These are phyloP conservation scores for Paraconiothyrium brasiliense DNA, from an alignment of 2,329 filamentous ascomycete genomes.

Conservation along the genomic window DNA sequence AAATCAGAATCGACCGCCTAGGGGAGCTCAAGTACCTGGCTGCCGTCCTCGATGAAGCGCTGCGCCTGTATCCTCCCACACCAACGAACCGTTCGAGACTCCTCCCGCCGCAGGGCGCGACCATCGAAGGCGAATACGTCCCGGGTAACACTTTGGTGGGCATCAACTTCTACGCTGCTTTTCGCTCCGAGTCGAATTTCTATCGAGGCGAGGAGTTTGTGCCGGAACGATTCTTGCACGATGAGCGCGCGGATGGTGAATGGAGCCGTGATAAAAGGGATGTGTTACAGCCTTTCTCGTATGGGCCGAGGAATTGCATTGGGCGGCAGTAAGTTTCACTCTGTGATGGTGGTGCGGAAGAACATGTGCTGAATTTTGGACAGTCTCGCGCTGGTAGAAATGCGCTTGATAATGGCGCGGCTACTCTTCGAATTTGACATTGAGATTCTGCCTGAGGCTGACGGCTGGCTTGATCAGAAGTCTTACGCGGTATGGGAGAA, in stretches of 20 bases:
- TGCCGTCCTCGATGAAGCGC: constrained; percentile 53
- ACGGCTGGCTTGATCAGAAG: neutral
- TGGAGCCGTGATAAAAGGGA: constrained; percentile 34
- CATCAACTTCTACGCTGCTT: constrained; percentile 16
- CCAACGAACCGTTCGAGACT: constrained; percentile 41
- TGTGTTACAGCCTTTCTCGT: constrained; percentile 51
- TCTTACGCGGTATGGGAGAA: constrained; percentile 1
- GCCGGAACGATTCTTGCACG: constrained; percentile 2
- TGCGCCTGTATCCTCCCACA: constrained; percentile 55
- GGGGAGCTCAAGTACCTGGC: neutral
- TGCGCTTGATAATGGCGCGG: constrained; percentile 3
- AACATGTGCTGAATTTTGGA: neutral
- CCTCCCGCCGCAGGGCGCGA: constrained; percentile 14
- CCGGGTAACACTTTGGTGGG: constrained; percentile 22
- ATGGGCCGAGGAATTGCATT: constrained; percentile 45
- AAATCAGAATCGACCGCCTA: neutral
- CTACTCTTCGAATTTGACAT: constrained; percentile 1
- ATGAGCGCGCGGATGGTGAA: constrained; percentile 11
- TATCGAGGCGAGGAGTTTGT: neutral
- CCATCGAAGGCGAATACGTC: constrained; percentile 17
- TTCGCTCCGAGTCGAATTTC: constrained; percentile 1
- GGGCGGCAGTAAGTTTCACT: constrained; percentile 25
- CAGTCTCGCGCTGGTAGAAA: constrained; percentile 1
- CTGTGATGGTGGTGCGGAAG: neutral
- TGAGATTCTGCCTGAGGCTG: neutral